Evolutionary conservation across 2,329 filamentous ascomycete species (phyloP).

Genomic region (Ophiostoma australiae): DNA sequence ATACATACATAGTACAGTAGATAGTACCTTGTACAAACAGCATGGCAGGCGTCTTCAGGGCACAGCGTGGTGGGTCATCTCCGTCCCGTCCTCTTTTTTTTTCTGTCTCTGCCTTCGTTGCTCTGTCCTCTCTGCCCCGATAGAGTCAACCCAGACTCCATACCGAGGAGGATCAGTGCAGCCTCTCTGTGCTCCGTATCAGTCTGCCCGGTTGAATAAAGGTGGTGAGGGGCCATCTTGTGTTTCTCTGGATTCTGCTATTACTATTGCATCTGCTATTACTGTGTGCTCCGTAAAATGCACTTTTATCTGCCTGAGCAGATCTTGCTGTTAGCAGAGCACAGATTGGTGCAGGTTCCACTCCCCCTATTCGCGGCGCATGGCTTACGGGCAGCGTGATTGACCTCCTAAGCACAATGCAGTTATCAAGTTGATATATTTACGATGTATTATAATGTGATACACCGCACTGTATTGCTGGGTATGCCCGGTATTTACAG

Average conservation of each 20-base stretch:
- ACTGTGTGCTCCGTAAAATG: not conserved
- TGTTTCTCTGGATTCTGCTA: not conserved
- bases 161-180: not conserved
- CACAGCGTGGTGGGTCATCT: too few relatives aligned
- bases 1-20: too few relatives aligned
- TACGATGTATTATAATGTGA: too few relatives aligned
- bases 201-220: slow-evolving; percentile 9
- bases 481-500: too few relatives aligned
- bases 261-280: not conserved
- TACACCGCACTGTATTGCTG: not conserved
- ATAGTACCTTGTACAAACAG: too few relatives aligned
- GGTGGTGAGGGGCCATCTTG: slow-evolving; percentile 8
- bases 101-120: too few relatives aligned
- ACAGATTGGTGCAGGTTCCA: slow-evolving; percentile 4
- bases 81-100: too few relatives aligned
- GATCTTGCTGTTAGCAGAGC: not conserved
- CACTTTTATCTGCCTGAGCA: slow-evolving; percentile 6
- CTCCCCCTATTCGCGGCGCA: slow-evolving; percentile 8
- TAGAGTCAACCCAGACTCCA: too few relatives aligned
- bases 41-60: too few relatives aligned
- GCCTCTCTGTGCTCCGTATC: not conserved
- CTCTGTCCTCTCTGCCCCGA: too few relatives aligned
- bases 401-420: not conserved
- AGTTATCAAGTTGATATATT: not conserved
- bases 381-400: not conserved